Percentiles rank a stretch among this genome's conserved stretches.
phyloP scores from a whole-genome alignment of 345 rosid genomes.

The Eutrema japonicum region DNA sequence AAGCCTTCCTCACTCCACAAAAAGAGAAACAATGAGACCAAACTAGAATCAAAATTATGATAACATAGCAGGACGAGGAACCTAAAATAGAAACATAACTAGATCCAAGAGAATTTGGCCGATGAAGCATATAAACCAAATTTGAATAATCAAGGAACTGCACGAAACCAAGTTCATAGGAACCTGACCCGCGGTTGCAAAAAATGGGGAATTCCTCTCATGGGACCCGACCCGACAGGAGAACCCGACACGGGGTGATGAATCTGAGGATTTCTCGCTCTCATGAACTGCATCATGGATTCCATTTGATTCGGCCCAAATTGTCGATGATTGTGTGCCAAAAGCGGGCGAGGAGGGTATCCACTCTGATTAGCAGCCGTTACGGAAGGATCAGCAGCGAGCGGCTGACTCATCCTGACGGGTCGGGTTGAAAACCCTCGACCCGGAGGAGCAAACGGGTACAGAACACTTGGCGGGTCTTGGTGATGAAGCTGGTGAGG shows the following conservation, averaged over 20 bases:
- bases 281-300: constrained; percentile 43
- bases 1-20: constrained; percentile 19
- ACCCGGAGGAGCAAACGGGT: constrained; percentile 72
- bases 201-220: constrained; percentile 52
- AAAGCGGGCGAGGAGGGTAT: constrained; percentile 44
- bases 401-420: constrained; percentile 38
- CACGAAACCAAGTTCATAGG: background rate
- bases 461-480: constrained; percentile 42
- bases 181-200: constrained; percentile 49
- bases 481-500: constrained; percentile 29
- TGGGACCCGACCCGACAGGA: constrained; percentile 43
- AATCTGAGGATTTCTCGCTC: constrained; percentile 41
- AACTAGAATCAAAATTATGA: background rate
- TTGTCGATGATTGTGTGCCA: constrained; percentile 30
- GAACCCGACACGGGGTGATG: constrained; percentile 32
- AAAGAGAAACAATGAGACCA: constrained; percentile 1
- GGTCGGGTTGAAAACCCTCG: constrained; percentile 66
- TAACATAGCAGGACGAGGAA: constrained; percentile 1
- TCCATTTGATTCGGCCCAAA: constrained; percentile 41
- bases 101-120: background rate
- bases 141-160: background rate
- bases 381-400: constrained; percentile 40
- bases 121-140: background rate
- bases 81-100: constrained; percentile 9
- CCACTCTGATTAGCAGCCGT: constrained; percentile 41